These are phyloP conservation scores for Allomyces arbusculus DNA, from an alignment of 192 early-diverging fungal species.

Conservation along the genomic window DNA sequence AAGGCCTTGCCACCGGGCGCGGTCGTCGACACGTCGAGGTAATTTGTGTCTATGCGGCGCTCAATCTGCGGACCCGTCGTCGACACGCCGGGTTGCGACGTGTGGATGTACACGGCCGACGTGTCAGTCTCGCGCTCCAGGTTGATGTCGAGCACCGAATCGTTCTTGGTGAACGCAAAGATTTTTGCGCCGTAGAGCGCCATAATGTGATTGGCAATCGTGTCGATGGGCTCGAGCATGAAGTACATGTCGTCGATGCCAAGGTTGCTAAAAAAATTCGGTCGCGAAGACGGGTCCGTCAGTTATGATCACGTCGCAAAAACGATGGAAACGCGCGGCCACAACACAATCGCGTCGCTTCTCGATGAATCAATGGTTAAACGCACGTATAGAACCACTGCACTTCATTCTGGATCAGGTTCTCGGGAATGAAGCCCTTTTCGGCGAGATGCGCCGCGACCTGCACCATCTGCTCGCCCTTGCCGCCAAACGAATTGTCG, in stretches of 20 bases:
- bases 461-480: constrained; percentile 73
- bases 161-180: constrained; percentile 71
- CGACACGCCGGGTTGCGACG: constrained; percentile 77
- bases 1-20: constrained; percentile 20
- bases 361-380: too few species aligned
- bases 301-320: too few species aligned
- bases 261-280: constrained; percentile 44
- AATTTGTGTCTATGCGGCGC: constrained; percentile 64
- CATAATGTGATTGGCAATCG: constrained; percentile 87
- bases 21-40: constrained; percentile 53
- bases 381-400: constrained; percentile 85
- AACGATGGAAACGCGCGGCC: not conserved
- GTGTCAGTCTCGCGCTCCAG: constrained; percentile 75
- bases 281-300: too few species aligned
- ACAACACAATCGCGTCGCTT: too few species aligned
- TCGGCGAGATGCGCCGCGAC: constrained; percentile 66
- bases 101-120: constrained; percentile 91
- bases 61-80: constrained; percentile 63
- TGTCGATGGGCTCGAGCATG: constrained; percentile 68
- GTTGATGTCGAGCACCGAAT: constrained; percentile 59
- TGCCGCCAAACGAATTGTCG: constrained; percentile 69
- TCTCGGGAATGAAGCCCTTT: constrained; percentile 72
- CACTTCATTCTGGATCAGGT: constrained; percentile 74
- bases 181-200: constrained; percentile 91
- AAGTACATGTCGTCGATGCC: constrained; percentile 99